Conservation (phyloP, 768 basidiomycete genomes). For the Pisolithus microcarpus region DNA sequence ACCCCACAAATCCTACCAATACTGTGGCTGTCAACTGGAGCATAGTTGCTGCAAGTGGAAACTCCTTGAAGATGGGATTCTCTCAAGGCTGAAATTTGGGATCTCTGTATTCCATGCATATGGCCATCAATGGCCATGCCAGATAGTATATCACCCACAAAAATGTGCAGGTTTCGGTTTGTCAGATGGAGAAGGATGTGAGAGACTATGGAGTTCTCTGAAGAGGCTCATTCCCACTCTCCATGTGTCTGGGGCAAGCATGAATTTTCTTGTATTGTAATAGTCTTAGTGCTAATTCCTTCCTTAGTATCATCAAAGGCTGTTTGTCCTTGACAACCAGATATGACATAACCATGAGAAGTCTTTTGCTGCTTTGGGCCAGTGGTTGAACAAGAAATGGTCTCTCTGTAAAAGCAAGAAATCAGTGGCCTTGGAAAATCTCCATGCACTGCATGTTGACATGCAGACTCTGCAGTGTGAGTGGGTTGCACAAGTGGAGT, state of each 20-base stretch:
- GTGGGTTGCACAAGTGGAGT: too few species aligned
- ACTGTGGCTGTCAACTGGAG: conserved; percentile 3
- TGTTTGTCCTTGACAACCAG: conserved; percentile 9
- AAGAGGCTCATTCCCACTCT: conserved; percentile 15
- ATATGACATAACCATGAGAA: not conserved
- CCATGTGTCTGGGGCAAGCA: conserved; percentile 14
- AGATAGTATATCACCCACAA: conserved; percentile 28
- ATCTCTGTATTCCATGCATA: conserved; percentile 26
- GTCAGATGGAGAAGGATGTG: too few species aligned
- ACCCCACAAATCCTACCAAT: too few species aligned
- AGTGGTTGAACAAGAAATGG: conserved; percentile 3
- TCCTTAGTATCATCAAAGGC: too few species aligned
- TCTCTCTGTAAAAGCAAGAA: not conserved
- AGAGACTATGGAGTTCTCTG: conserved; percentile 27
- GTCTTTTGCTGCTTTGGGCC: not conserved
- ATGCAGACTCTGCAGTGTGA: too few species aligned
- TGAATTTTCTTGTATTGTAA: too few species aligned
- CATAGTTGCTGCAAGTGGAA: conserved; percentile 4
- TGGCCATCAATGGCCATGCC: too few species aligned
- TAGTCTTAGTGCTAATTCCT: too few species aligned
- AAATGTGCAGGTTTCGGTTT: conserved; percentile 1
- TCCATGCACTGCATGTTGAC: not conserved
- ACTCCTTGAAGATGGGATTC: not conserved
- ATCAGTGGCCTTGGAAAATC: not conserved
- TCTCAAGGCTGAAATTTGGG: conserved; percentile 11